Percentiles rank a stretch among this genome's conserved stretches.
Conservation (phyloP, 148 eudicot species). For the Polygonum aviculare region DNA sequence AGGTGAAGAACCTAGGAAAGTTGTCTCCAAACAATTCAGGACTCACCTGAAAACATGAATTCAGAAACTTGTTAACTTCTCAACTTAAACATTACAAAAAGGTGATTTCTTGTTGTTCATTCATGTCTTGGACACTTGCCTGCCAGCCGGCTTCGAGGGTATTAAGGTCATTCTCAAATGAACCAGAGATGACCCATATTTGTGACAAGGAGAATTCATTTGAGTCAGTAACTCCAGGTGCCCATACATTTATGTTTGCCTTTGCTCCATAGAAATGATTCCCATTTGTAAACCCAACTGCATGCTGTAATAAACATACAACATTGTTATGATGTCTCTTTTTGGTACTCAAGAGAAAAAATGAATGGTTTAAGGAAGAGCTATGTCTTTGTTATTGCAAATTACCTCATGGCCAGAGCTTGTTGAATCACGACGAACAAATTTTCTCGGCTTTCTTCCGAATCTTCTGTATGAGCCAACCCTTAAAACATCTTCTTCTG, state of each 20-base stretch:
- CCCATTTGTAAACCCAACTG: slow-evolving; percentile 87
- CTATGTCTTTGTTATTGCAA: neutral
- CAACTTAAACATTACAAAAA: neutral
- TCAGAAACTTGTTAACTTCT: neutral
- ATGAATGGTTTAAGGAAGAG: neutral
- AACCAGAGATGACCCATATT: slow-evolving; percentile 87
- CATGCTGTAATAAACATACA: slow-evolving; percentile 45
- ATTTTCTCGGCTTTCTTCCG: slow-evolving; percentile 57
- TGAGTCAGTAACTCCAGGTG: slow-evolving; percentile 67
- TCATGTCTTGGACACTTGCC: slow-evolving; percentile 32
- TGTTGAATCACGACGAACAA: slow-evolving; percentile 54
- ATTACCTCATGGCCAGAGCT: slow-evolving; percentile 89
- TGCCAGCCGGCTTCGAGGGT: slow-evolving; percentile 99
- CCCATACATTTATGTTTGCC: slow-evolving; percentile 89
- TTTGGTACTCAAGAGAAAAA: neutral
- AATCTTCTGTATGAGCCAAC: slow-evolving; percentile 51
- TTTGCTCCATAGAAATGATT: slow-evolving; percentile 90
- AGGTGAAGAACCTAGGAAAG: slow-evolving; percentile 89
- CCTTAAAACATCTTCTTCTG: slow-evolving; percentile 64
- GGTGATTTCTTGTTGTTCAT: too few species aligned
- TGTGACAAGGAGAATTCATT: slow-evolving; percentile 92
- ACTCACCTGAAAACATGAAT: slow-evolving; percentile 50
- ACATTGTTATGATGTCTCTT: neutral
- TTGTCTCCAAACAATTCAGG: slow-evolving; percentile 85
- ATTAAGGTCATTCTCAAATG: slow-evolving; percentile 88